Conservation (phyloP, 106 monocot genomes). For the Acorus gramineus region DNA sequence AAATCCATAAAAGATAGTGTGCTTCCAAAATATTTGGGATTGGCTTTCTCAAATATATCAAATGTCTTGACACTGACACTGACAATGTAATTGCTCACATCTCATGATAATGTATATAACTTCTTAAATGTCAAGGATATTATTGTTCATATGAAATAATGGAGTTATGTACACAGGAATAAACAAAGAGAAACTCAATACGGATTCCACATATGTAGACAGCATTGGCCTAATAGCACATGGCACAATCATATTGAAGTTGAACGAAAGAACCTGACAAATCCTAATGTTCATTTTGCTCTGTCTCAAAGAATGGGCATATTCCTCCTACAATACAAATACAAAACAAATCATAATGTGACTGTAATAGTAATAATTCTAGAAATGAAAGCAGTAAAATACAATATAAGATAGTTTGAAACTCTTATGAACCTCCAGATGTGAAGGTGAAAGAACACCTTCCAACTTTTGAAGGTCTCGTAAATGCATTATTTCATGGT, state of each 20-base stretch:
- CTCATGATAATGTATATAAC: no score
- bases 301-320: conserved; percentile 66
- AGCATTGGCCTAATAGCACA: no score
- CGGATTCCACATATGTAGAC: background rate
- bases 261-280: conserved; percentile 50
- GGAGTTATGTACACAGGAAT: no score
- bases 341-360: conserved; percentile 3
- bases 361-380: no score
- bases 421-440: conserved; percentile 56
- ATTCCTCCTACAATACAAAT: conserved; percentile 65
- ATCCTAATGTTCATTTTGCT: conserved; percentile 86
- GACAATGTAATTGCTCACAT: no score
- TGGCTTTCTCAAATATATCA: no score
- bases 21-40: no score
- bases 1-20: no score
- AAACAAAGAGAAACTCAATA: background rate
- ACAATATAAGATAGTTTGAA: background rate
- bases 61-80: no score
- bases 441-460: conserved; percentile 90
- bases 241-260: no score
- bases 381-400: background rate
- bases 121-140: no score
- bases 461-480: conserved; percentile 94
- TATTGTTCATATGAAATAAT: no score
- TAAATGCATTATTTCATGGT: conserved; percentile 88